Conservation (phyloP, 768 basidiomycete genomes). For the Inosperma sp. region DNA sequence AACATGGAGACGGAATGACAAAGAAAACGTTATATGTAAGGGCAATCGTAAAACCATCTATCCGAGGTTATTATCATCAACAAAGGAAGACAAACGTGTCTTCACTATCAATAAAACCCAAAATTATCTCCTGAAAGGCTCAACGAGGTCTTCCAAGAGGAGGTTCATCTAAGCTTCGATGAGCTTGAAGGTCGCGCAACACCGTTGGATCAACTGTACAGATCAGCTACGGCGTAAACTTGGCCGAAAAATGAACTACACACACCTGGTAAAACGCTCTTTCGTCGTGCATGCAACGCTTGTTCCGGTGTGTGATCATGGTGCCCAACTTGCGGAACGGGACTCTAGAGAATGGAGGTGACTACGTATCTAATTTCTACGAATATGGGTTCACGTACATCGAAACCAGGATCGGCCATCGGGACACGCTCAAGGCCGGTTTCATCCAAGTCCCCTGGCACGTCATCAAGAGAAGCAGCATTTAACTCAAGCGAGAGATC, state of each 20-base stretch:
- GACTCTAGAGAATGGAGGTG: constrained; percentile 40
- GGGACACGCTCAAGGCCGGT: constrained; percentile 84
- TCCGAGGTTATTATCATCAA: constrained; percentile 10
- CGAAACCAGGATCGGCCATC: constrained; percentile 86
- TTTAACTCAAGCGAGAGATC: constrained; percentile 89
- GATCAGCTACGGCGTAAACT: constrained; percentile 17
- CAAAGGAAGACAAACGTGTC: constrained; percentile 1
- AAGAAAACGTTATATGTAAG: constrained; percentile 4
- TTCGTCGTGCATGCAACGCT: constrained; percentile 85
- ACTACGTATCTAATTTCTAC: background rate
- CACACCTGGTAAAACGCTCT: constrained; percentile 89
- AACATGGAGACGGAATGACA: constrained; percentile 10
- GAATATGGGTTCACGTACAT: constrained; percentile 49
- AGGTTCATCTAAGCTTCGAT: constrained; percentile 72
- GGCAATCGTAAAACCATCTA: constrained; percentile 6
- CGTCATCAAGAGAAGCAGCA: constrained; percentile 74
- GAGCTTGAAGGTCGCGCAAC: constrained; percentile 81
- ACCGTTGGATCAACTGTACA: constrained; percentile 80
- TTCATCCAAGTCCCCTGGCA: constrained; percentile 68
- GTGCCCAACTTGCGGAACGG: constrained; percentile 59
- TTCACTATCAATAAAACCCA: constrained; percentile 3
- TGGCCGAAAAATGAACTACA: constrained; percentile 14
- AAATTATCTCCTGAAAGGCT: background rate
- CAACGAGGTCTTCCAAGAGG: constrained; percentile 20
- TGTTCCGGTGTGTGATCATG: constrained; percentile 53